Base-by-base conservation (phyloP, 352 stramenopile species). In the Paralagenidium karlingii region DNA sequence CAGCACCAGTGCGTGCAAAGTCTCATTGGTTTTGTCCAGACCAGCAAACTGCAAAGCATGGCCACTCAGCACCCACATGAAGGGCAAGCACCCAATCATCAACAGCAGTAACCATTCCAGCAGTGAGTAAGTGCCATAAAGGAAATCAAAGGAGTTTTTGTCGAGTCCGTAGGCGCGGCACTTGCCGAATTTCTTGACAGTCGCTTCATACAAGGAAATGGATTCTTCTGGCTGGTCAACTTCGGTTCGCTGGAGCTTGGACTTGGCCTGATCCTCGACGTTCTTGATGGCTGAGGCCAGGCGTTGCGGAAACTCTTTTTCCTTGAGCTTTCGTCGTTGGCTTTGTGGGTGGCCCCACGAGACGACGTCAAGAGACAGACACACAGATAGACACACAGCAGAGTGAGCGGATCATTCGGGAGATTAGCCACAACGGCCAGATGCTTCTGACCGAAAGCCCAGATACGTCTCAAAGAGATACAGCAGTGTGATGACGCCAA, bases 61-160 rank as follows among this genome's bases (percentile, higher is more conserved):
- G 12, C 60, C 69, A 24, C 84, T 92, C 19, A 77, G 28, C 21
- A 94, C 89, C 93, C 94, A 99, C 41, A 95, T 59, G 58, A 89
- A 98, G 5, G 93, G 91, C 36, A 96, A 52, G 43, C 96, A 95
- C 24, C 94, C 94, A 4, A 94, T 45, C 16, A 97, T 41, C 19
- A 98, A 56, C 42, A 97, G 83, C 9, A 46, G 55, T 5, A 94
- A 75, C 21, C 68, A 74, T 43, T 97, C 80, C n/a, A 82, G 25
- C 36, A 90, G 69, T 9, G 67, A 62, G 64, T 97, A 97, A 6
- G 63, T 61, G 28, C 68, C 81, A 8, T 74, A 82, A 21, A 99
- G 49, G 42, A 98, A 92, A 15, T 70, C 82, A 49, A 98, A 98
- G 34, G 80, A 69, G 54, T 94, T 96, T 68, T 98, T 98, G 60